Evolutionary conservation across 305 asterid species (phyloP).

Genomic region (Stenogyne calaminthoides): DNA sequence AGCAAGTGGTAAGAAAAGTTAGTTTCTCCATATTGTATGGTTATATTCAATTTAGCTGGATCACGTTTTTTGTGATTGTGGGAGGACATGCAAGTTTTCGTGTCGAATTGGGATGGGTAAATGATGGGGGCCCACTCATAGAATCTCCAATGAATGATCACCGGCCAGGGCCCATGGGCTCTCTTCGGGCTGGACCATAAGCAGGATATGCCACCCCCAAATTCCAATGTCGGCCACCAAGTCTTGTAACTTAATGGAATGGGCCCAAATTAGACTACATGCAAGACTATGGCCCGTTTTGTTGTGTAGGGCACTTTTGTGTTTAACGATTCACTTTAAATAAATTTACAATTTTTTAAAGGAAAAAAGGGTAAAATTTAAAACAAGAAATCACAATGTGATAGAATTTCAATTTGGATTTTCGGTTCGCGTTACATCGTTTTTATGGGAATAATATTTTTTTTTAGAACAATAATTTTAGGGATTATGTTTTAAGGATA

Average conservation of each 20-base stretch:
- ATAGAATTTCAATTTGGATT: no score
- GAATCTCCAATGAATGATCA: not conserved
- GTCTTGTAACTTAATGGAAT: not conserved
- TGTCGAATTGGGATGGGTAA: not conserved
- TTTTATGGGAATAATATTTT: no score
- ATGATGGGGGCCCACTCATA: not conserved
- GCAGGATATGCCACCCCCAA: constrained; percentile 7
- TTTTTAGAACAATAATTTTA: no score
- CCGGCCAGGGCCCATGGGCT: constrained; percentile 24
- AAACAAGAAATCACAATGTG: no score
- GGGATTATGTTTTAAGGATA: no score
- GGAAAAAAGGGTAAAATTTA: no score
- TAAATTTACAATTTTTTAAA: no score
- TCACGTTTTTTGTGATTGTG: not conserved
- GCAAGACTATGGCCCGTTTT: no score
- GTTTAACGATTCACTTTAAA: no score
- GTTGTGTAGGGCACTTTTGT: no score
- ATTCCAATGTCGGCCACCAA: no score
- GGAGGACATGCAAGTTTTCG: not conserved
- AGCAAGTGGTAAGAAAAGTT: not conserved
- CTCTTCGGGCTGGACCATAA: constrained; percentile 3
- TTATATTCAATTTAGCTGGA: constrained; percentile 12
- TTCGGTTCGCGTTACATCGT: no score
- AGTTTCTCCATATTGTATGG: constrained; percentile 24
- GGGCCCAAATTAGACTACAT: not conserved